Percentiles rank a stretch among this genome's conserved stretches.
Conservation (phyloP, 306 rosid genomes). For the Begonia loranthoides region DNA sequence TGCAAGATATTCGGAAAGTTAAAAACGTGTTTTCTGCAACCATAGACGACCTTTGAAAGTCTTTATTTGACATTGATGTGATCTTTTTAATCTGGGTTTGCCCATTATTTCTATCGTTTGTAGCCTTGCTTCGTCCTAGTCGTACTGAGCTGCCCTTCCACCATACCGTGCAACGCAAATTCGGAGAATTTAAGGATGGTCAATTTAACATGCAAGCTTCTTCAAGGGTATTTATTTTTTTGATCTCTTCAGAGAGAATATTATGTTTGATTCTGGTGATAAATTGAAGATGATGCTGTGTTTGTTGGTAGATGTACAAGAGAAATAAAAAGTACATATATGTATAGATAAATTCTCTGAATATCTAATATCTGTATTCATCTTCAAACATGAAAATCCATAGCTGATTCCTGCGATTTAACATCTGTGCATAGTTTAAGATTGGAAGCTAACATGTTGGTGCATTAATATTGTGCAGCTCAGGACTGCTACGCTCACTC, state of each 20-base stretch:
- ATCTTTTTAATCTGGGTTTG: not conserved
- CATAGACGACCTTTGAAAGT: not conserved
- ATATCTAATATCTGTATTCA: not conserved
- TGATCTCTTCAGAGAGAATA: not conserved
- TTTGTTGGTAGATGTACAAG: conserved; percentile 21
- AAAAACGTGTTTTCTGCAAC: no score
- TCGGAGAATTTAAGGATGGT: no score
- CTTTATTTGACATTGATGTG: not conserved
- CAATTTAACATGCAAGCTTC: not conserved
- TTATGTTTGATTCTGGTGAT: conserved; percentile 1
- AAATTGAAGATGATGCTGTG: conserved; percentile 4
- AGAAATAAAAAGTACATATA: not conserved
- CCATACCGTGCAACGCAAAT: not conserved
- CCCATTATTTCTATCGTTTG: not conserved
- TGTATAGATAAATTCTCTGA: no score
- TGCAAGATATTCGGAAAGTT: no score
- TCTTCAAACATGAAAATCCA: no score
- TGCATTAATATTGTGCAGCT: conserved; percentile 33
- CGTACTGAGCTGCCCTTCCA: conserved; percentile 25
- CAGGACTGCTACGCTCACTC: conserved; percentile 73
- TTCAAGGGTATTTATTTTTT: conserved; percentile 19
- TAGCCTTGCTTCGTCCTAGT: conserved; percentile 28
- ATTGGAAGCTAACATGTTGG: no score
- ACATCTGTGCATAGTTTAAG: no score
- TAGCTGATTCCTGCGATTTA: no score